Evolutionary conservation across 495 filamentous ascomycete species (phyloP).

Genomic region (Podospora bellae-mahoneyi): DNA sequence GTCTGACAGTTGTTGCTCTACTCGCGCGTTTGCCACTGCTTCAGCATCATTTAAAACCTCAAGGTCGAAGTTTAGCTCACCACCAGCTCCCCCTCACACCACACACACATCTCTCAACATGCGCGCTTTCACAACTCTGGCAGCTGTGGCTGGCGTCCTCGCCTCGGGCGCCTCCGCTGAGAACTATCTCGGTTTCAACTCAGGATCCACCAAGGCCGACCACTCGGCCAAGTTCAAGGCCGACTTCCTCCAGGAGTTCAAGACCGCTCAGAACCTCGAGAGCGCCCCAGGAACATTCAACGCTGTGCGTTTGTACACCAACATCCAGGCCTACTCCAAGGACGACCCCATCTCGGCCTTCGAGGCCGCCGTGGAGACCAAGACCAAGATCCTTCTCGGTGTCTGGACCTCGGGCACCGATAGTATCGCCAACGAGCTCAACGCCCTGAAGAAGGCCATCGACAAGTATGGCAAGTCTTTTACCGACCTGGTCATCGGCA

Average conservation of each 20-base stretch:
- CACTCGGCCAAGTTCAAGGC: slow-evolving; percentile 48
- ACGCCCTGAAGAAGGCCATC: slow-evolving; percentile 45
- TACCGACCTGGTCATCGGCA: slow-evolving; percentile 49
- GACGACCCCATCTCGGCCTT: slow-evolving; percentile 49
- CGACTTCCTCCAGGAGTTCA: slow-evolving; percentile 48
- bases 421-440: slow-evolving; percentile 49
- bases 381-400: slow-evolving; percentile 50
- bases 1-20: background rate
- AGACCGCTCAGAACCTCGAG: slow-evolving; percentile 40
- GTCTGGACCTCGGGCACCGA: slow-evolving; percentile 49
- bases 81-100: background rate
- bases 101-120: slow-evolving; percentile 20
- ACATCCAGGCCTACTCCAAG: slow-evolving; percentile 51
- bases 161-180: slow-evolving; percentile 34
- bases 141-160: slow-evolving; percentile 31
- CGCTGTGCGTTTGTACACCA: slow-evolving; percentile 49
- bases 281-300: slow-evolving; percentile 47
- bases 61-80: background rate
- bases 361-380: slow-evolving; percentile 50
- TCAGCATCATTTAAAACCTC: background rate
- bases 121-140: slow-evolving; percentile 28
- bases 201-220: slow-evolving; percentile 43
- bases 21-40: too few relatives aligned
- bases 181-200: slow-evolving; percentile 50
- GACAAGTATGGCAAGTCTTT: slow-evolving; percentile 40